Base-by-base conservation (phyloP, 1,284 basidiomycete species). In the Rhodotorula sp. region DNA sequence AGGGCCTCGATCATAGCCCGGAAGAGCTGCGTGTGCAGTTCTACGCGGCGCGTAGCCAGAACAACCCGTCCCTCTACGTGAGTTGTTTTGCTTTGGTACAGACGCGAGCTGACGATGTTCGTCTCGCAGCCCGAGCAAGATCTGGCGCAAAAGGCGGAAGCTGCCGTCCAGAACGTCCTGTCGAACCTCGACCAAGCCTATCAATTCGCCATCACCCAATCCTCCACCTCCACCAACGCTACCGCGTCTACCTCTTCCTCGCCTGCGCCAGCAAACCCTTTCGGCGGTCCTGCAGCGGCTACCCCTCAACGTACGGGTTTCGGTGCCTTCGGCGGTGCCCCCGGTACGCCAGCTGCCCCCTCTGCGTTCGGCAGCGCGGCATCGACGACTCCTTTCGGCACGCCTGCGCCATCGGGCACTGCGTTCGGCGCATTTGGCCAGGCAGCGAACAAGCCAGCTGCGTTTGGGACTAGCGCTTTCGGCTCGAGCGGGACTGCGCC, bases 11-110 rank as follows among this genome's bases (percentile, higher is more conserved):
- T 76, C 83, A 89, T 71, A 90, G 88, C 0, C 86, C 85, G 0
- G 94, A 96, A 76, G 94, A 97, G 80, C 80, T 96, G 60, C 85
- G 90, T 56, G 82, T 88, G 66, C 88, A 85, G 76, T 90, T 89
- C 17, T 83, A 85, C 10, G 80, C 83, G 20, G 89, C 90, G 0
- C 76, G 85, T 39, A 83, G 84, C 67, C 82, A 83, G 19, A 87
- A 87, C 19, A 87, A 84, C 67, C 78, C 83, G 1, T 82, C 85
- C 48, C 86, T 88, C 82, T 94, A 94, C 80, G 91, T 91, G 73
- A 79, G 88, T 83, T 17, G 5, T 32, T 20, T 20, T 13, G 11
- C n/a, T 24, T 44, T 13, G 39, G 3, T 10, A 44, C 39, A 10
- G 13, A 44, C 11, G 11, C 58, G 19, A 55, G n/a, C 70, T 68